A percentile compares a stretch with the other conserved stretches of the same genome.
Conservation (phyloP, 345 rosid species). For the Gossypium sturtianum region DNA sequence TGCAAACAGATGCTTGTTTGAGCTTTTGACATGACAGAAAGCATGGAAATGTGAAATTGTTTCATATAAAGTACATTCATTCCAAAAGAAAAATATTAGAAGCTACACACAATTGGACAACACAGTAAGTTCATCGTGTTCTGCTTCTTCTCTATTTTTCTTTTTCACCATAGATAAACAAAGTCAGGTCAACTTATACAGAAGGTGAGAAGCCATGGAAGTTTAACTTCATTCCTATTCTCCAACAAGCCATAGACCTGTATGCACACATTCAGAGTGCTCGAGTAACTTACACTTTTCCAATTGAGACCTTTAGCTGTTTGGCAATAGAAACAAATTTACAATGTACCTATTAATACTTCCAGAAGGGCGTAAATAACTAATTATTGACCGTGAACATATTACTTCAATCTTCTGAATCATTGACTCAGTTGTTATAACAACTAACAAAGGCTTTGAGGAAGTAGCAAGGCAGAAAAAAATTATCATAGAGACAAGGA, state of each 20-base stretch:
- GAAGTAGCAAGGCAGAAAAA: not conserved
- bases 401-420: not conserved
- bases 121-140: not conserved
- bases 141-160: not conserved
- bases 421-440: not conserved
- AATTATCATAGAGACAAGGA: not conserved
- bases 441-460: not conserved
- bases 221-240: not conserved
- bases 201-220: not conserved
- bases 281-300: not conserved
- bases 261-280: too few relatives aligned
- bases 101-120: not conserved
- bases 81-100: not conserved
- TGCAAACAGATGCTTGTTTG: slow-evolving; percentile 22
- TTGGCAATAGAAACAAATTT: not conserved
- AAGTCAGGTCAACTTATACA: not conserved
- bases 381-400: not conserved
- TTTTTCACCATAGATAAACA: not conserved
- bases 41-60: not conserved
- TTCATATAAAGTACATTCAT: not conserved
- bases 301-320: not conserved
- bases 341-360: not conserved
- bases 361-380: not conserved
- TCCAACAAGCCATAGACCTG: not conserved
- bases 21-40: slow-evolving; percentile 8